phyloP scores from a whole-genome alignment of 306 rosid species.

The Acacia melanoxylon region DNA sequence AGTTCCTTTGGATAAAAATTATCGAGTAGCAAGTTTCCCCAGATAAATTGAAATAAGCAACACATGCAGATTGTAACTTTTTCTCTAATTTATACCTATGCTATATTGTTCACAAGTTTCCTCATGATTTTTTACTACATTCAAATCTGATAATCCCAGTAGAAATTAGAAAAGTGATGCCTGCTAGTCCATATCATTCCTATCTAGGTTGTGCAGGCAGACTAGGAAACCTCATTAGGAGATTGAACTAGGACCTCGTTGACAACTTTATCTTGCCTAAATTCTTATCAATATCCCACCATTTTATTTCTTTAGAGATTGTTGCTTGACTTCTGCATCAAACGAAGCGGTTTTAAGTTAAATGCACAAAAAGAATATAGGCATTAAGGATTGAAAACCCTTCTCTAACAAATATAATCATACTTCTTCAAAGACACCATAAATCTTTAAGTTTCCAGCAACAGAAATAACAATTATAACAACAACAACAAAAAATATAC shows the following conservation, averaged over 20 bases:
- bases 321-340: conserved; percentile 1
- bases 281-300: background rate
- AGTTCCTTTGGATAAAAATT: background rate
- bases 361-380: conserved; percentile 4
- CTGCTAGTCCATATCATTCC: background rate
- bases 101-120: background rate
- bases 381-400: background rate
- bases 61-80: background rate
- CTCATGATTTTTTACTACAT: background rate
- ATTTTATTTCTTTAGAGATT: background rate
- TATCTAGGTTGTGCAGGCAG: background rate
- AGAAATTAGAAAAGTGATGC: background rate
- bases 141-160: background rate
- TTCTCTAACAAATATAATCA: background rate
- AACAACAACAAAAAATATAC: too few species aligned
- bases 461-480: background rate
- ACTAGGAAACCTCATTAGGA: background rate
- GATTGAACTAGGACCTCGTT: background rate
- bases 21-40: background rate
- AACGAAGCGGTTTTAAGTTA: background rate
- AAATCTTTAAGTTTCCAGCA: background rate
- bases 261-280: background rate
- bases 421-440: conserved; percentile 14
- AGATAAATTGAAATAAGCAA: background rate
- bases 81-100: background rate